A percentile compares a stretch with the other conserved stretches of the same genome.
These are phyloP conservation scores for Globisporangium spinosum DNA, from an alignment of 352 stramenopile species.

Conservation along the genomic window DNA sequence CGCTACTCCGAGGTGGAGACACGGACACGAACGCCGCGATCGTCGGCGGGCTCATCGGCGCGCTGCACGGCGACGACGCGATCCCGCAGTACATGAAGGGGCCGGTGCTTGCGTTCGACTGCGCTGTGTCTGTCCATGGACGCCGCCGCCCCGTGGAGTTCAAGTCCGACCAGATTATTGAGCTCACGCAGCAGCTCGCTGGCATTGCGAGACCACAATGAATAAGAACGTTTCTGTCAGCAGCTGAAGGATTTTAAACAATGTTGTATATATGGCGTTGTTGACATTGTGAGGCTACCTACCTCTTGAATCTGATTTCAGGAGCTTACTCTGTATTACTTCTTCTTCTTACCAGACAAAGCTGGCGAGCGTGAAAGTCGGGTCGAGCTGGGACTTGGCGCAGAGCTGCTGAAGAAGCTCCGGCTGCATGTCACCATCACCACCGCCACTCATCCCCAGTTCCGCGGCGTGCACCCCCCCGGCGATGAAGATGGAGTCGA, in stretches of 20 bases:
- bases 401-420: slow-evolving; percentile 11
- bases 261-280: background rate
- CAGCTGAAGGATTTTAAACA: background rate
- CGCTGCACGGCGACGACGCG: slow-evolving; percentile 37
- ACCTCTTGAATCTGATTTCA: background rate
- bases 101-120: slow-evolving; percentile 43
- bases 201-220: background rate
- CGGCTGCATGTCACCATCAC: background rate
- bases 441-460: slow-evolving; percentile 13
- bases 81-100: slow-evolving; percentile 42
- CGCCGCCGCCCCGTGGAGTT: slow-evolving; percentile 30
- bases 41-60: slow-evolving; percentile 44
- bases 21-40: slow-evolving; percentile 65
- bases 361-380: slow-evolving; percentile 30
- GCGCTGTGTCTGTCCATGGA: slow-evolving; percentile 1
- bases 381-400: slow-evolving; percentile 4
- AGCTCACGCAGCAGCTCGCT: slow-evolving; percentile 27
- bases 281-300: background rate
- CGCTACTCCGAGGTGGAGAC: slow-evolving; percentile 49
- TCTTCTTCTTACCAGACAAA: slow-evolving; percentile 30
- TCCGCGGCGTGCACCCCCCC: slow-evolving; percentile 53
- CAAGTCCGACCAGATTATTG: slow-evolving; percentile 24
- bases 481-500: slow-evolving; percentile 60
- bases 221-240: background rate
- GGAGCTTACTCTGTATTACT: background rate